phyloP scores from a whole-genome alignment of 805 yeast genomes.

The Yarrowia sp. region DNA sequence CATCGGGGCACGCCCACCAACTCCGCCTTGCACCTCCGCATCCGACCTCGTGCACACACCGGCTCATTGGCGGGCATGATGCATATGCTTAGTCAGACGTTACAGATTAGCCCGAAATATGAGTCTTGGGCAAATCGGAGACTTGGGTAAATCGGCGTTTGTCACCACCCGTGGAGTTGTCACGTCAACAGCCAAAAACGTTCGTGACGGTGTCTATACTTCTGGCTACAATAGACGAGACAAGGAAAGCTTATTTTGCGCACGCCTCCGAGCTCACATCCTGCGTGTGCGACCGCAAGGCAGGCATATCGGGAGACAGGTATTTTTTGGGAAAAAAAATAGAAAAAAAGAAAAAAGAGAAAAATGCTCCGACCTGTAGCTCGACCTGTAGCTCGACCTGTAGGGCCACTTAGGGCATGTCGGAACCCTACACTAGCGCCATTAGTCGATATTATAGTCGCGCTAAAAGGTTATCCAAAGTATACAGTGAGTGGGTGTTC shows the following conservation, averaged over 20 bases:
- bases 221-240: conserved; percentile 4
- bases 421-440: neutral
- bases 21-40: neutral
- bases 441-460: neutral
- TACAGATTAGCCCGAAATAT: too few relatives aligned
- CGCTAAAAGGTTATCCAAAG: too few relatives aligned
- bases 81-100: neutral
- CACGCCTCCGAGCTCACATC: neutral
- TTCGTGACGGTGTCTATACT: neutral
- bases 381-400: neutral
- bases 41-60: neutral
- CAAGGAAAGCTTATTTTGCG: conserved; percentile 9
- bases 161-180: neutral
- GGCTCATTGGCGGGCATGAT: neutral
- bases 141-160: too few relatives aligned
- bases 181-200: neutral
- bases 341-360: neutral
- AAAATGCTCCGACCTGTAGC: neutral
- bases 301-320: too few relatives aligned
- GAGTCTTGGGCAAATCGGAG: too few relatives aligned
- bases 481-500: too few relatives aligned
- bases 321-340: too few relatives aligned
- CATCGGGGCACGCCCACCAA: neutral
- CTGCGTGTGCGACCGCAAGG: too few relatives aligned
- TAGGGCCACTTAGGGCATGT: neutral